Evolutionary conservation across 169 alveolate genomes (phyloP).

Genomic region (Plasmodium gonderi): DNA sequence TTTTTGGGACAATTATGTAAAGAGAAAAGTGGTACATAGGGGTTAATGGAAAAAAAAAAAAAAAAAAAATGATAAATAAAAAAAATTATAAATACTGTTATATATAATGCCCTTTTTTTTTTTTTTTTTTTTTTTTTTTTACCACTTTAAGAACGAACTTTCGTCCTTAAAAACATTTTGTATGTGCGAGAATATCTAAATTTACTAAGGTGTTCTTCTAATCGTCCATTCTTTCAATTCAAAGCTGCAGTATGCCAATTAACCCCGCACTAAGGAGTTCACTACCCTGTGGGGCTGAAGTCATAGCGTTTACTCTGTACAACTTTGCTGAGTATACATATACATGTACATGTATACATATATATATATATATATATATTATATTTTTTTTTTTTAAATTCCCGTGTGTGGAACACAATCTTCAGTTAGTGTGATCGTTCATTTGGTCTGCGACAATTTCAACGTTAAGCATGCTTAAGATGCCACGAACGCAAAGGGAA

Average conservation of each 20-base stretch:
- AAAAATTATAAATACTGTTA: too few species aligned
- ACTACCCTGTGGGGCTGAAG: too few species aligned
- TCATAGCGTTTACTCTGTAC: too few species aligned
- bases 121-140: background rate
- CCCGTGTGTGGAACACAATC: background rate
- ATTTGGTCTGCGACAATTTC: background rate
- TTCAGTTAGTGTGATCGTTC: background rate
- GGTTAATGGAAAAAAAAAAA: background rate
- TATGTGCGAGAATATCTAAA: background rate
- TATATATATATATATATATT: background rate
- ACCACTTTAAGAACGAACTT: background rate
- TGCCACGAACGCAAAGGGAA: background rate
- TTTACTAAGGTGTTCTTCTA: background rate
- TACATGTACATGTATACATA: background rate
- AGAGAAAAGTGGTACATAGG: background rate
- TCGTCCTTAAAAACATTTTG: background rate
- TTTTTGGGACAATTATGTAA: background rate
- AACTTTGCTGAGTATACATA: background rate
- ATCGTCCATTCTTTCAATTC: background rate
- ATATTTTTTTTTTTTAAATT: background rate
- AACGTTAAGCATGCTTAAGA: background rate
- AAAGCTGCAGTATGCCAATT: background rate
- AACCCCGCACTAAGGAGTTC: too few species aligned
- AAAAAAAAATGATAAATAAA: too few species aligned
- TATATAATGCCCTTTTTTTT: background rate